phyloP scores from a whole-genome alignment of 305 asterid species.

The Fraxinus velutina region DNA sequence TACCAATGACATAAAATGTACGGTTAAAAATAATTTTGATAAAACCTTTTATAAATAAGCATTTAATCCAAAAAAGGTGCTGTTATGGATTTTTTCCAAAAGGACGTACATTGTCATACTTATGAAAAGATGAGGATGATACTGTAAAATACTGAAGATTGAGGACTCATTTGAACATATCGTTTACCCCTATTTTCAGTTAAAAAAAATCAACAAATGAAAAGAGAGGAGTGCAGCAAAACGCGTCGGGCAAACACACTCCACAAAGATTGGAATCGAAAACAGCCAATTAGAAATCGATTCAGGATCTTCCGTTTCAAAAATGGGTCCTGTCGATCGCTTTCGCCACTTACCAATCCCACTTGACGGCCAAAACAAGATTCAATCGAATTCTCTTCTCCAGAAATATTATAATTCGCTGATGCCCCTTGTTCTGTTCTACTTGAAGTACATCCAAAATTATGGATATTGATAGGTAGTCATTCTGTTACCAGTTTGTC shows the following conservation, averaged over 20 bases:
- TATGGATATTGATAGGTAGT: not conserved
- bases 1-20: not conserved
- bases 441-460: not conserved
- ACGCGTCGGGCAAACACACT: slow-evolving; percentile 22
- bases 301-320: not conserved
- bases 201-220: not conserved
- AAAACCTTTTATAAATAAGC: not conserved
- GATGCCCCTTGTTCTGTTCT: not conserved
- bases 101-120: not conserved
- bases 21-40: not conserved
- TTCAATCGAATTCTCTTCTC: slow-evolving; percentile 17
- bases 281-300: slow-evolving; percentile 11
- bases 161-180: not conserved
- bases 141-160: not conserved
- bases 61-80: not conserved
- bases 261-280: slow-evolving; percentile 19
- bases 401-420: slow-evolving; percentile 4
- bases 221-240: not conserved
- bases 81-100: not conserved
- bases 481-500: not conserved
- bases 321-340: slow-evolving; percentile 2
- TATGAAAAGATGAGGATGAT: not conserved
- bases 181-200: not conserved
- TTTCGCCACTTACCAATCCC: slow-evolving; percentile 10
- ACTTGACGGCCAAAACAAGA: not conserved